Base-by-base conservation (phyloP, 2,329 filamentous ascomycete species). In the Talaromyces verruculosus region DNA sequence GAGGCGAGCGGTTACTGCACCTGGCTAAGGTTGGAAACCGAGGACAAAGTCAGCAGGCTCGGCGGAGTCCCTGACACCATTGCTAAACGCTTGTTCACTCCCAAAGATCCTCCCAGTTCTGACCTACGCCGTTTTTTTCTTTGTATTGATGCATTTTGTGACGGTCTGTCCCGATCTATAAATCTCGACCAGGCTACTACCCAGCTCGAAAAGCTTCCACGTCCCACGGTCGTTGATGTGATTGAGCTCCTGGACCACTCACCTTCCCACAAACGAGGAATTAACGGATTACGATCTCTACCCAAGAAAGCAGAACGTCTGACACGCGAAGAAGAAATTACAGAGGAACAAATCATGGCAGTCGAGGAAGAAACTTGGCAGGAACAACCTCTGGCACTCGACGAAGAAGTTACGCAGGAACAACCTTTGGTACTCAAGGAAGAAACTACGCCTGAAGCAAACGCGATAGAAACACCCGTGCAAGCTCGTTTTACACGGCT, bases 1-100 rank as follows among this genome's bases (percentile, higher is more conserved):
- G 30, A 15, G 6, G 5, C 17, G 8, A 69, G 71, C 33, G 66
- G 37, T 25, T 41, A 67, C 28, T 47, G 71, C 61, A 72, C 73
- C 41, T 75, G 71, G 73, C 10, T 69, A 51, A 70, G 73, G 45
- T 67, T 76, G 17, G 39, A 63, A 19, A 60, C 68, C 5, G 72
- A 75, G 47, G 65, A 69, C 13, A 70, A 63, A 47, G 66, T 74
- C 22, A 49, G 61, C 55, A 53, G 59, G 11, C 62, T 72, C 10
- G 69, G 67, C 4, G 58, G 53, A 47, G 66, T 66, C 17, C 69
- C 67, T 55, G 28, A 51, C 28, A 68, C 67, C 47, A 53, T 63
- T 11, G 61, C 65, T 39, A 64, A 66, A 61, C 70, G 67, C 3
- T 53, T 71, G 7, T 72, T 74, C 35, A 65, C 66, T 30, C 59